phyloP scores from a whole-genome alignment of 257 asterid species.

The Ligustrum vulgare region DNA sequence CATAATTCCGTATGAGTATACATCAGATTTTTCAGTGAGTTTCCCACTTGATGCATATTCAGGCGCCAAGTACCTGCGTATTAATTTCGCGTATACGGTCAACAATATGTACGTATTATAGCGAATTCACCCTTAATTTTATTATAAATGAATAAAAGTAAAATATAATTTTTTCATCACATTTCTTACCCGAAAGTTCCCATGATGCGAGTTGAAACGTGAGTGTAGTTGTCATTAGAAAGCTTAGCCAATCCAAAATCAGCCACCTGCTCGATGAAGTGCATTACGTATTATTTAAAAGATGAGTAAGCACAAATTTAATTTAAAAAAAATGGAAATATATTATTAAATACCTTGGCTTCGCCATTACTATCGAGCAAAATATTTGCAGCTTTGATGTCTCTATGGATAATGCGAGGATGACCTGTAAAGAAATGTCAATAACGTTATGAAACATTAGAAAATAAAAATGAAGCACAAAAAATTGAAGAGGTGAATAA shows the following conservation, averaged over 20 bases:
- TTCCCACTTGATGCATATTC: slow-evolving; percentile 96
- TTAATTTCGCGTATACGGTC: neutral
- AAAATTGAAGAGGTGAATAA: neutral
- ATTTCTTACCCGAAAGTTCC: slow-evolving; percentile 88
- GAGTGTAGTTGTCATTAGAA: slow-evolving; percentile 67
- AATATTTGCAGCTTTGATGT: slow-evolving; percentile 83
- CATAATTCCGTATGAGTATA: slow-evolving; percentile 81
- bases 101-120: neutral
- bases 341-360: slow-evolving; percentile 60
- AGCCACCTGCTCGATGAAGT: slow-evolving; percentile 55
- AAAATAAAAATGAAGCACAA: neutral
- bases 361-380: slow-evolving; percentile 60
- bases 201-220: slow-evolving; percentile 94
- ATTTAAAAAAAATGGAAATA: neutral
- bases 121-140: neutral
- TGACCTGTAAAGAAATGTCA: slow-evolving; percentile 52
- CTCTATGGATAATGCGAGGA: slow-evolving; percentile 91
- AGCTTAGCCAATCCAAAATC: slow-evolving; percentile 96
- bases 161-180: too few relatives aligned
- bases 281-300: too few relatives aligned
- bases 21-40: slow-evolving; percentile 84
- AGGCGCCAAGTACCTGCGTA: slow-evolving; percentile 74
- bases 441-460: neutral
- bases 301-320: neutral
- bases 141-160: neutral